These are phyloP conservation scores for Solanum medicagineum DNA, from an alignment of 257 asterid genomes.

Conservation along the genomic window DNA sequence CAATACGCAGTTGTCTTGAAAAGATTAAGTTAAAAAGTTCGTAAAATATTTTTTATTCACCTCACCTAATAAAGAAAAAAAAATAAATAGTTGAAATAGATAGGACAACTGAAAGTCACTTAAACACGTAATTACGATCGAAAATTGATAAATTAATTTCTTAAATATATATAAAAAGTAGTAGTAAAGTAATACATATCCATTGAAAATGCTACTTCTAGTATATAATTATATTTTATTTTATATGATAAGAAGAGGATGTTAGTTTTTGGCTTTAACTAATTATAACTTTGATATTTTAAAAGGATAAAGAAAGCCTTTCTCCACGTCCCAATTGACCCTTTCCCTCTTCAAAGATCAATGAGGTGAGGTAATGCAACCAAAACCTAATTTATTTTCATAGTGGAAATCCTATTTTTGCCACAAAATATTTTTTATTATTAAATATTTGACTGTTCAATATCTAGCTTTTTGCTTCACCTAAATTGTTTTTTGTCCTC, in stretches of 20 bases:
- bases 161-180: too few relatives aligned
- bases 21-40: too few relatives aligned
- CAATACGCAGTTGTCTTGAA: too few relatives aligned
- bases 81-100: too few relatives aligned
- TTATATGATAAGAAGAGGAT: not conserved
- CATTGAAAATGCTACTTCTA: not conserved
- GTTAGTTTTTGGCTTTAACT: not conserved
- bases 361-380: not conserved
- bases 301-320: not conserved
- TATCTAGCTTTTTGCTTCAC: not conserved
- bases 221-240: not conserved
- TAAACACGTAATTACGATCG: fast-evolving
- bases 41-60: too few relatives aligned
- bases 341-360: slow-evolving; percentile 1
- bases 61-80: too few relatives aligned
- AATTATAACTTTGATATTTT: not conserved
- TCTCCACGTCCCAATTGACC: slow-evolving; percentile 1
- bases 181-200: too few relatives aligned
- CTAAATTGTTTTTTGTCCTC: not conserved
- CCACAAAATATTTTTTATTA: not conserved
- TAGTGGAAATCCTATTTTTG: not conserved
- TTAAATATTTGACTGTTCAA: not conserved
- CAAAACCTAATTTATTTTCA: not conserved
- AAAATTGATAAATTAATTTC: too few relatives aligned
- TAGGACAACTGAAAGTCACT: too few relatives aligned